A percentile compares a stretch with the other conserved stretches of the same genome.
Evolutionary conservation across 176 grass and related monocot genomes (phyloP).

Genomic region (Juncus effusus): DNA sequence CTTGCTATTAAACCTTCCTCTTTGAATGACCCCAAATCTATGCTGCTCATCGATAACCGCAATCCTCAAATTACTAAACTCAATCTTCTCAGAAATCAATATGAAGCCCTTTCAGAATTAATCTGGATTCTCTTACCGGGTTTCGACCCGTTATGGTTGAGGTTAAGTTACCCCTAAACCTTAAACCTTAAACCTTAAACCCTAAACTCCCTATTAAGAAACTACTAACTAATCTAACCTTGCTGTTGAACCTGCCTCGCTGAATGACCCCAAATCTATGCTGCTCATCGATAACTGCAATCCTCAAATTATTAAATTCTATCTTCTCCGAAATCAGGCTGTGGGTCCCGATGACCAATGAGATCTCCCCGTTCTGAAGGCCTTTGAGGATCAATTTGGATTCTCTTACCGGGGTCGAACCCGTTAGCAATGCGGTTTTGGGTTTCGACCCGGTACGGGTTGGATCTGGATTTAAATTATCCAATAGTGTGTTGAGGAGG

Average conservation of each 20-base stretch:
- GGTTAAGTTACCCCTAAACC: neutral
- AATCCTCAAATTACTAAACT: constrained; percentile 60
- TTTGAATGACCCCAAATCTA: constrained; percentile 81
- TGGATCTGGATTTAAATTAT: constrained; percentile 55
- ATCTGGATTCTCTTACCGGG: constrained; percentile 56
- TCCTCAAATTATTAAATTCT: constrained; percentile 56
- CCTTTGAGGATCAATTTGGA: constrained; percentile 67
- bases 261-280: constrained; percentile 88
- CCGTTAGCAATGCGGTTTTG: constrained; percentile 81
- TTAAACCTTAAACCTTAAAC: too few relatives aligned
- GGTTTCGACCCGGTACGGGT: constrained; percentile 40
- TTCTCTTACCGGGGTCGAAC: constrained; percentile 71
- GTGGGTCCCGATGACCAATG: constrained; percentile 93
- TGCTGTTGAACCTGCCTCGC: constrained; percentile 84
- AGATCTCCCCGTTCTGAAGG: constrained; percentile 66
- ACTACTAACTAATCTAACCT: constrained; percentile 24
- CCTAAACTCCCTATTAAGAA: too few relatives aligned
- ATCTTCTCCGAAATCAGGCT: constrained; percentile 80
- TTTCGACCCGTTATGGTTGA: constrained; percentile 87
- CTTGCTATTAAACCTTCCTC: constrained; percentile 91
- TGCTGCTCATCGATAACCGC: constrained; percentile 90
- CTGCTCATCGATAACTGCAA: constrained; percentile 86
- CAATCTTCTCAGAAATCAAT: constrained; percentile 78
- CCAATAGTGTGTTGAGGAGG: constrained; percentile 65
- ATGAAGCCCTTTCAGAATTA: constrained; percentile 68